These are phyloP conservation scores for Cytauxzoon felis DNA, from an alignment of 169 alveolate genomes.

Conservation along the genomic window DNA sequence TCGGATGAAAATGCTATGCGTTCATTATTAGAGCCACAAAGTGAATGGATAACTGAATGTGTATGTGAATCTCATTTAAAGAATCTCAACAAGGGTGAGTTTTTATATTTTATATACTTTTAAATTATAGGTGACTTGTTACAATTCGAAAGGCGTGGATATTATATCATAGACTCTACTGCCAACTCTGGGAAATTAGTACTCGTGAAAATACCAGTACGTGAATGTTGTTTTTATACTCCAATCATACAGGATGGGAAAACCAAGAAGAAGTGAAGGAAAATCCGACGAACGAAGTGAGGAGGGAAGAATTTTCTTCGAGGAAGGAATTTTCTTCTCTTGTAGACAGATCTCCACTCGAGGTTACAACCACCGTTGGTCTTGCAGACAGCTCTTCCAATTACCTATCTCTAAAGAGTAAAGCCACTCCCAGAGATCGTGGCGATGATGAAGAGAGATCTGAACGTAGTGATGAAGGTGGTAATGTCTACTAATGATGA, in stretches of 20 bases:
- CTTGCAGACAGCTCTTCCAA: no score
- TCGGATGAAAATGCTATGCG: conserved; percentile 57
- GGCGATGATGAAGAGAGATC: no score
- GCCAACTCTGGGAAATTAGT: conserved; percentile 60
- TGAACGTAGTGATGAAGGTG: no score
- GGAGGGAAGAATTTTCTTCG: no score
- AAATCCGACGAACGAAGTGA: neutral
- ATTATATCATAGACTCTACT: conserved; percentile 87
- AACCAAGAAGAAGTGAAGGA: conserved; percentile 31
- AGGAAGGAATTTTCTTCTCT: no score
- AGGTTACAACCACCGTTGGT: no score
- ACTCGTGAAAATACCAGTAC: conserved; percentile 91
- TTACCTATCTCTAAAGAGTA: no score
- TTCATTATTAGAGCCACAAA: conserved; percentile 48
- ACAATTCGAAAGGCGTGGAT: conserved; percentile 98
- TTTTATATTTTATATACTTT: neutral
- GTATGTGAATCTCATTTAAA: conserved; percentile 79
- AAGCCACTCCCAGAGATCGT: no score
- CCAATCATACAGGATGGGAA: conserved; percentile 43
- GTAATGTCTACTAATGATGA: no score
- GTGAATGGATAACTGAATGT: conserved; percentile 77
- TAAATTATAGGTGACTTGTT: conserved; percentile 75
- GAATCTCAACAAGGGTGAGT: conserved; percentile 46
- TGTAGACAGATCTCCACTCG: no score
- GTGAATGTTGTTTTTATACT: conserved; percentile 60